A percentile compares a stretch with the other conserved stretches of the same genome.
Conservation (phyloP, 768 basidiomycete genomes). For the Podaxis mareebaensis region DNA sequence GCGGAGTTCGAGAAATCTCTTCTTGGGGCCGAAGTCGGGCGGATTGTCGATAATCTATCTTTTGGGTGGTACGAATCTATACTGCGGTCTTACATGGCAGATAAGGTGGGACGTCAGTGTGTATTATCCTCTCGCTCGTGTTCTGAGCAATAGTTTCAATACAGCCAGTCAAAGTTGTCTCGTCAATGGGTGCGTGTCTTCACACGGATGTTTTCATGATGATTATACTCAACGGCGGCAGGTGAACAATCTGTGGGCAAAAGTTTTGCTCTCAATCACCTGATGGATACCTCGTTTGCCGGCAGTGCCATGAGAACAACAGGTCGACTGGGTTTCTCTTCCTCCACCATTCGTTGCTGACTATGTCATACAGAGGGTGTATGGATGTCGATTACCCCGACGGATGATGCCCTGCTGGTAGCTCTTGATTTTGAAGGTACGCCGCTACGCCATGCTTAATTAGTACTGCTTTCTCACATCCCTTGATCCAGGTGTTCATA, state of each 20-base stretch:
- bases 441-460: neutral
- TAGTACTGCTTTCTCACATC: neutral
- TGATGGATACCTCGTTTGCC: constrained; percentile 65
- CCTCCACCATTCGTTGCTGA: neutral
- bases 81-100: constrained; percentile 61
- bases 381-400: constrained; percentile 69
- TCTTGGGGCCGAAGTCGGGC: constrained; percentile 57
- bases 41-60: constrained; percentile 55
- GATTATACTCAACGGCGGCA: constrained; percentile 15
- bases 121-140: neutral
- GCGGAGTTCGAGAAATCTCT: constrained; percentile 49
- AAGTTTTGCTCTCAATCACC: constrained; percentile 58
- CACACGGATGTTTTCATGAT: neutral
- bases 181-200: constrained; percentile 57
- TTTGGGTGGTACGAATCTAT: constrained; percentile 69
- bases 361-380: constrained; percentile 44
- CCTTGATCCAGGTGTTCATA: constrained; percentile 50
- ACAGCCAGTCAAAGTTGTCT: constrained; percentile 64
- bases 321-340: constrained; percentile 21
- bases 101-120: constrained; percentile 37
- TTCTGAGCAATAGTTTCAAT: neutral
- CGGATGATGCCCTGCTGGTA: constrained; percentile 51
- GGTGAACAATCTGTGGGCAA: constrained; percentile 69
- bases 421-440: constrained; percentile 66
- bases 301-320: constrained; percentile 69